A percentile compares a stretch with the other conserved stretches of the same genome.
phyloP scores from a whole-genome alignment of 1,284 basidiomycete genomes.

The Cronartium quercuum region DNA sequence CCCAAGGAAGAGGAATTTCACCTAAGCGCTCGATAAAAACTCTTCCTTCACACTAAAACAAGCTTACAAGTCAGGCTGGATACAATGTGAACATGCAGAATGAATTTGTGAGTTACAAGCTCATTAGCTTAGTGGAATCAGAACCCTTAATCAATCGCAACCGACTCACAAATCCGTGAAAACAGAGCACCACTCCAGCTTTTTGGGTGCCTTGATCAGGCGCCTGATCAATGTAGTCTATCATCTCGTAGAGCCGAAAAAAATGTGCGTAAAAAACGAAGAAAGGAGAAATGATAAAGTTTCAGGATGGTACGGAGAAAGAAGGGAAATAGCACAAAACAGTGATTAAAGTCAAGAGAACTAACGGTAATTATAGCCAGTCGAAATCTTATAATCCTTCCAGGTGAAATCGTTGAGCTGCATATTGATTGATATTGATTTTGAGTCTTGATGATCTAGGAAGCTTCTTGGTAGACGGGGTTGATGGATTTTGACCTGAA shows the following conservation, averaged over 20 bases:
- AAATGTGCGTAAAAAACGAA: too few relatives aligned
- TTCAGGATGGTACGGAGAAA: too few relatives aligned
- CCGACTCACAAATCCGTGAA: slow-evolving; percentile 1
- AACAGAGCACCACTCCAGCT: not conserved
- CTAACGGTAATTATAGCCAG: not conserved
- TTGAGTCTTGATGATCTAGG: too few relatives aligned
- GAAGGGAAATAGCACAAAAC: too few relatives aligned
- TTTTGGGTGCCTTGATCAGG: not conserved
- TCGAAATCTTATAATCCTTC: not conserved
- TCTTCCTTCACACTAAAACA: not conserved
- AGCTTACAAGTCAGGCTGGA: slow-evolving; percentile 24
- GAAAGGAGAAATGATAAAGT: too few relatives aligned
- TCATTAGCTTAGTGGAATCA: too few relatives aligned
- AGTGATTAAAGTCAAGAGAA: not conserved
- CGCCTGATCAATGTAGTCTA: not conserved
- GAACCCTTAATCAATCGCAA: too few relatives aligned
- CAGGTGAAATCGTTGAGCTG: not conserved
- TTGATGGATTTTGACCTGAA: too few relatives aligned
- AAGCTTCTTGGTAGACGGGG: too few relatives aligned
- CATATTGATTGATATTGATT: not conserved
- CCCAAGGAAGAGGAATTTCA: not conserved
- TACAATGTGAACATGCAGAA: not conserved
- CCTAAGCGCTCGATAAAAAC: not conserved
- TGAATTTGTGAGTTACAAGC: too few relatives aligned
- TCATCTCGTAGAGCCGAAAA: not conserved